Evolutionary conservation across 75 land plant species (phyloP), one percentile per base, ranked within the genome.

Genomic region (Picea sitchensis): DNA sequence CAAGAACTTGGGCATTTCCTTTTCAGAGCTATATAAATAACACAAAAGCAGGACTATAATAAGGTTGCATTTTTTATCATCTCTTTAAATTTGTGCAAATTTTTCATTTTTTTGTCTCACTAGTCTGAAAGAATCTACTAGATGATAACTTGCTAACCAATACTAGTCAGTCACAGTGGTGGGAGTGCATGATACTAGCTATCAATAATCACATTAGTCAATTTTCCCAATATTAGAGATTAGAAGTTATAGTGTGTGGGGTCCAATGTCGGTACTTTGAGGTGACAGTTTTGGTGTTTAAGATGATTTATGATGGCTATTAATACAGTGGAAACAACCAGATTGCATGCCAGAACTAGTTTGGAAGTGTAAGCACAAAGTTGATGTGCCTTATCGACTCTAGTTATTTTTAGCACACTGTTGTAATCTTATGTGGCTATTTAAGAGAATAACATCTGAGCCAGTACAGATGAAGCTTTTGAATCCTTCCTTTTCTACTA

Each of bases 141-240:
- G 54, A 9, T 71, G 74, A 71, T 71, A 71, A 44, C 74, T 71
- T 71, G 74, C 74, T 44, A 71, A 71, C 44, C 54, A 44, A 20
- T 71, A 3, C 12, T 71, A 15, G 36, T 67, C 71, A 67, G 44
- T 67, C 71, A 67, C n/a, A 15, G 14, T 34, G 65, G 65, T 63
- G 11, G 30, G 31, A 23, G 13, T 32, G 51, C 41, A 38, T 69
- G n/a, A 36, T 69, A 69, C 20, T 69, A 69, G 74, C n/a, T 36
- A 9, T 51, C 56, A 51, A 51, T 51, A 9, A 51, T 51, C 11
- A 51, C 11, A 9, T 51, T 51, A 9, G 56, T 51, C 11, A 51
- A 9, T 51, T 51, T 9, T 12, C 54, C 74, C 44, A 5, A 17
- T 67, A 18, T 71, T 32, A 71, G 54, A 71, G 44, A 23, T 7